phyloP scores from a whole-genome alignment of 2,329 filamentous ascomycete species.

The Trichophyton verrucosum region DNA sequence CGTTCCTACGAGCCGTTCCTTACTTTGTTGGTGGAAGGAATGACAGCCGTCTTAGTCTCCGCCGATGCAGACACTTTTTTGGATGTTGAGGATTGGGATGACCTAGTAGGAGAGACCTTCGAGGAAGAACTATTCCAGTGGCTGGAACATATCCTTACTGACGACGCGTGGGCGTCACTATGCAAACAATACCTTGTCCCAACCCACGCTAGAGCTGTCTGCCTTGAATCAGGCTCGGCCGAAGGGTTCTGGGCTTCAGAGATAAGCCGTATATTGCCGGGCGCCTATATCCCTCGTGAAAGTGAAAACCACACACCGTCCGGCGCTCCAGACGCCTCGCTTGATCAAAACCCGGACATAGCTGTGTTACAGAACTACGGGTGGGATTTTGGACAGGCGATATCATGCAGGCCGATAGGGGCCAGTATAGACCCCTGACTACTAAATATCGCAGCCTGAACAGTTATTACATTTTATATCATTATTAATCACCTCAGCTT shows the following conservation, averaged over 20 bases:
- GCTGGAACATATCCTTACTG: slow-evolving; percentile 37
- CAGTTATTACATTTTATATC: not conserved
- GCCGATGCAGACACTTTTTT: not conserved
- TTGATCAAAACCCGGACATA: not conserved
- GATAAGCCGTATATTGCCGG: not conserved
- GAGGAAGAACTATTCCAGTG: slow-evolving; percentile 38
- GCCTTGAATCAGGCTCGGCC: slow-evolving; percentile 16
- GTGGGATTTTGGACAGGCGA: slow-evolving; percentile 14
- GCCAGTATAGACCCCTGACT: not conserved
- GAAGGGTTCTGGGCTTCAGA: slow-evolving; percentile 4
- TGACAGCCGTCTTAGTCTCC: slow-evolving; percentile 28
- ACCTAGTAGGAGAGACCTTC: slow-evolving; percentile 19
- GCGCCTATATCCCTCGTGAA: not conserved
- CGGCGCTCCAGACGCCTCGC: not conserved
- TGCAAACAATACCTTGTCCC: slow-evolving; percentile 20
- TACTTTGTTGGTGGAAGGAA: slow-evolving; percentile 25
- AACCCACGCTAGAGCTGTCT: slow-evolving; percentile 24
- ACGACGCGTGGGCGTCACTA: slow-evolving; percentile 25
- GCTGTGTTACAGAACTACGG: slow-evolving; percentile 9
- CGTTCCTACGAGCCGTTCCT: slow-evolving; percentile 26
- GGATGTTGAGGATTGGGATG: slow-evolving; percentile 6
- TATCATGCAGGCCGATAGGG: slow-evolving; percentile 26
- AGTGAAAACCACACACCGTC: not conserved
- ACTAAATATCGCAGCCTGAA: not conserved
- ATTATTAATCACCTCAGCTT: not conserved